Evolutionary conservation across 345 rosid species (phyloP).

Genomic region (Arabis alpina): DNA sequence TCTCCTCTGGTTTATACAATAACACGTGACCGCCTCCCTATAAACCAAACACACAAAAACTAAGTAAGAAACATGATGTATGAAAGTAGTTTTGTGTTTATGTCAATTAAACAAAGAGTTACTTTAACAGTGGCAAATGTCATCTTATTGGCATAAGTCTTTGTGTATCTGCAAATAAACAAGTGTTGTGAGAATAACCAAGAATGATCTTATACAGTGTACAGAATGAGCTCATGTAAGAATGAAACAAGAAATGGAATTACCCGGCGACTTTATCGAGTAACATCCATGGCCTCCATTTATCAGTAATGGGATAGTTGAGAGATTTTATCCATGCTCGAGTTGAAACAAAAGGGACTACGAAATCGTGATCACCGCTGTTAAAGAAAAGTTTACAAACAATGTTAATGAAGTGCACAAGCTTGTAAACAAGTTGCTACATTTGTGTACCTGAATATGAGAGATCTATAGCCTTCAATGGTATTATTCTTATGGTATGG

Average conservation of each 20-base stretch:
- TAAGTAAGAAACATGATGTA: background rate
- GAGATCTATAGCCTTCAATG: conserved; percentile 11
- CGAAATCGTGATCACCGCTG: conserved; percentile 68
- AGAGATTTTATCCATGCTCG: conserved; percentile 61
- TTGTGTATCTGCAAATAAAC: conserved; percentile 49
- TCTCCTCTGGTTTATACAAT: conserved; percentile 49
- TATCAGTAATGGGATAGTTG: conserved; percentile 52
- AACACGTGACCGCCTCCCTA: conserved; percentile 77
- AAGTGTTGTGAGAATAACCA: too few relatives aligned
- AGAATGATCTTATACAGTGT: too few relatives aligned
- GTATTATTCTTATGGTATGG: conserved; percentile 18
- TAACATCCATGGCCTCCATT: conserved; percentile 63
- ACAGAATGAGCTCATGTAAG: too few relatives aligned
- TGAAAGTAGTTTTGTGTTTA: background rate
- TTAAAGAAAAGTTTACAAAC: background rate
- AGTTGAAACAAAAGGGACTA: conserved; percentile 53
- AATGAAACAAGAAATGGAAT: too few relatives aligned
- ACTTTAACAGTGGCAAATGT: conserved; percentile 76
- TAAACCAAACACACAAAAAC: conserved; percentile 2
- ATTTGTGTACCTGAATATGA: background rate
- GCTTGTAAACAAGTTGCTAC: background rate
- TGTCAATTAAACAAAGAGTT: background rate
- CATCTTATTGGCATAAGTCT: conserved; percentile 63
- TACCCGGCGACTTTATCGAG: conserved; percentile 63
- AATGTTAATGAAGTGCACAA: background rate